Evolutionary conservation across 345 rosid genomes (phyloP), one percentile per base, ranked within the genome.

Genomic region (Cochlearia excelsa): DNA sequence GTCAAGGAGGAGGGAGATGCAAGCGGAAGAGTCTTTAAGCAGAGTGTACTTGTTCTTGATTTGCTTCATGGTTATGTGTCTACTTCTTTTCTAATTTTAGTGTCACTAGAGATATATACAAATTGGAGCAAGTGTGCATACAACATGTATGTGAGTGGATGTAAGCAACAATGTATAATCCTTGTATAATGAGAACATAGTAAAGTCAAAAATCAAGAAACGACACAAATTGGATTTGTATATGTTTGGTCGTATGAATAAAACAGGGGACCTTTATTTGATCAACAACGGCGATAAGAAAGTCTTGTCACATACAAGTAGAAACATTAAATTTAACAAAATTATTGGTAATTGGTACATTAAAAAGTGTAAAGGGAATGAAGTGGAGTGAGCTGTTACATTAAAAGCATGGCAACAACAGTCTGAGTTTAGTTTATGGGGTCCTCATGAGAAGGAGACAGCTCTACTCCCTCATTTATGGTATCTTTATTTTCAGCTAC

Each of bases 21-120:
- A 74, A 54, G 86, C 81, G 5, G 75, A 84, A 39, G 86, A 79
- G 65, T 89, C 90, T 7, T 70, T 93, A 26, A 81, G 81, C 76
- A 86, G 95, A 80, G 72, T 93, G 49, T 85, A 89, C 34, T 60
- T 89, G 70, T 93, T 93, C 70, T 78, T 93, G 40, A 76, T 85
- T 78, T 93, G 97, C 54, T 89, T 86, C 73, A 75, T 87, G 67
- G 74, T 87, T 45, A 58, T 93, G 63, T 93, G 99, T 75, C 79
- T 93, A 10, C 28, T 93, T 16, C 85, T 93, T 34, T 93, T 93
- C 74, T 93, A 80, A 87, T 59, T 69, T 4, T 50, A 10, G 7
- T 6, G 7, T 37, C 2, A 2, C 5, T 37, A 3, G 7, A 37
- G 5, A 7, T 42, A 28, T 51, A 51, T 28, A 34, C 46, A 41